phyloP scores from a whole-genome alignment of 208 protist species.

The Trypanosoma avium region DNA sequence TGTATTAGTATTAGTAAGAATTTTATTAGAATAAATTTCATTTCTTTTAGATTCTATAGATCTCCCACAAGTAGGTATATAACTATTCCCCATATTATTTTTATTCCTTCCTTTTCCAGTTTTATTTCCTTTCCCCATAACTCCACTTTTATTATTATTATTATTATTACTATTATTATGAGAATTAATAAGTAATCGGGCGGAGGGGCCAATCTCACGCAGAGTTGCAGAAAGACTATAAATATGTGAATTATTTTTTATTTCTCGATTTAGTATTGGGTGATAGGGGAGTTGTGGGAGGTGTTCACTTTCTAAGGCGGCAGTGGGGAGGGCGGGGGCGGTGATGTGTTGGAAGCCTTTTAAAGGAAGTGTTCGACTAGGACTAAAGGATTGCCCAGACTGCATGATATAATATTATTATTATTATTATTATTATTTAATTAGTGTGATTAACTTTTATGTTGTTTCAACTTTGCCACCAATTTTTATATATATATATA shows the following conservation, averaged over 20 bases:
- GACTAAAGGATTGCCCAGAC: neutral
- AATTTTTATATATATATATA: no score
- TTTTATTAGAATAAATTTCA: neutral
- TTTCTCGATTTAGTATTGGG: slow-evolving; percentile 5
- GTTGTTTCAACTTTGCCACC: no score
- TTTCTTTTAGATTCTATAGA: no score
- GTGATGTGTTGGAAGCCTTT: slow-evolving; percentile 51
- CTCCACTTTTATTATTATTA: slow-evolving; percentile 3
- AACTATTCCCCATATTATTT: no score
- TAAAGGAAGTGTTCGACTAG: slow-evolving; percentile 37
- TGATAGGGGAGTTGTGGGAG: slow-evolving; percentile 20
- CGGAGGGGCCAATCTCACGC: slow-evolving; percentile 53
- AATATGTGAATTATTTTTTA: no score
- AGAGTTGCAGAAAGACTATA: slow-evolving; percentile 23
- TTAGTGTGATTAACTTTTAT: no score
- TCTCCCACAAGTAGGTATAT: no score
- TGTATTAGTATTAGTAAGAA: neutral
- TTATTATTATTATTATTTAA: neutral
- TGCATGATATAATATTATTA: slow-evolving; percentile 4
- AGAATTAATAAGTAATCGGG: slow-evolving; percentile 32
- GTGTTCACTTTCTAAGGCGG: slow-evolving; percentile 20
- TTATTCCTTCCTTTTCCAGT: no score
- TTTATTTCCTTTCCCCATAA: no score
- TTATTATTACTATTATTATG: neutral
- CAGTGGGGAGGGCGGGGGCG: slow-evolving; percentile 48